phyloP scores from a whole-genome alignment of 257 asterid species.

The Solanum microdontum region DNA sequence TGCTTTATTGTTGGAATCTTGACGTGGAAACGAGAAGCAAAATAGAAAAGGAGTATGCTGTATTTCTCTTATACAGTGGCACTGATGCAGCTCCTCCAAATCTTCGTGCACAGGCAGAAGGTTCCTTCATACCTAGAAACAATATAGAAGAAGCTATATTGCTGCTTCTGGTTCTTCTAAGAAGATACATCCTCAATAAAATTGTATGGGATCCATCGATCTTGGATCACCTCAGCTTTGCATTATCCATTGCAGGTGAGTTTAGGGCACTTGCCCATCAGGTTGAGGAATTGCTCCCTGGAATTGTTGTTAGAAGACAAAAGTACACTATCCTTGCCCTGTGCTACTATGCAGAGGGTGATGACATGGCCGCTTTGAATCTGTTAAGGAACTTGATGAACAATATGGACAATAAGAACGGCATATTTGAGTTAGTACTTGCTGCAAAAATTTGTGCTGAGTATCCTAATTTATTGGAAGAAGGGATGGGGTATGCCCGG shows the following conservation, averaged over 20 bases:
- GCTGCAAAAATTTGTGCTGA: constrained; percentile 74
- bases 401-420: constrained; percentile 34
- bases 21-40: constrained; percentile 43
- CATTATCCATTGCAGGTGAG: constrained; percentile 62
- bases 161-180: constrained; percentile 49
- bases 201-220: constrained; percentile 69
- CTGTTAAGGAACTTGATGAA: constrained; percentile 52
- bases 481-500: constrained; percentile 38
- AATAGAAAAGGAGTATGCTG: constrained; percentile 65
- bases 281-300: constrained; percentile 67
- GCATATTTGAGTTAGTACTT: constrained; percentile 39
- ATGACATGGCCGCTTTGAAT: constrained; percentile 44
- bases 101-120: constrained; percentile 72
- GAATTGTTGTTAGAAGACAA: constrained; percentile 31
- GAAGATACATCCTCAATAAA: constrained; percentile 20
- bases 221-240: constrained; percentile 62
- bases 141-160: constrained; percentile 83
- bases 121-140: constrained; percentile 60
- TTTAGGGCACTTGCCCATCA: constrained; percentile 45
- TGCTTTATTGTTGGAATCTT: constrained; percentile 75
- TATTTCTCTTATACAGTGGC: constrained; percentile 78
- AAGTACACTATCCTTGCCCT: constrained; percentile 50
- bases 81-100: constrained; percentile 68
- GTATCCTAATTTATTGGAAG: constrained; percentile 31
- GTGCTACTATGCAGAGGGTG: constrained; percentile 63